A percentile compares a stretch with the other conserved stretches of the same genome.
These are phyloP conservation scores for Irpex sp. DNA, from an alignment of 1,284 basidiomycete species.

Conservation along the genomic window DNA sequence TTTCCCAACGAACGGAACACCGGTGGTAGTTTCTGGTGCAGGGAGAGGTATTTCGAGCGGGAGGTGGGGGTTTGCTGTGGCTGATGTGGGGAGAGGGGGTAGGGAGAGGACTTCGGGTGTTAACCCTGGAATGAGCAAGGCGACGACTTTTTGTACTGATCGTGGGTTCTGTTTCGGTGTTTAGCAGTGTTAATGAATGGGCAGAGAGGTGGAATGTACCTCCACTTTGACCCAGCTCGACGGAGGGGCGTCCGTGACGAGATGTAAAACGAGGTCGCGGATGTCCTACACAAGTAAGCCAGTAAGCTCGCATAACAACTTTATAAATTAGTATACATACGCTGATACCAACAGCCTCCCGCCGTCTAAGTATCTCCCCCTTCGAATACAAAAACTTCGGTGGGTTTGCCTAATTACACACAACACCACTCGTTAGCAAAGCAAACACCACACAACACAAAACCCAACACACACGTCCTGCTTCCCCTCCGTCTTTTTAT, in stretches of 20 bases:
- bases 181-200: not conserved
- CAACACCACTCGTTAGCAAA: not conserved
- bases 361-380: conserved; percentile 65
- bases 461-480: conserved; percentile 46
- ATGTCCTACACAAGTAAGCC: conserved; percentile 55
- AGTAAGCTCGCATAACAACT: not conserved
- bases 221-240: conserved; percentile 82
- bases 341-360: conserved; percentile 68
- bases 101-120: conserved; percentile 66
- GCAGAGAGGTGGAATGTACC: conserved; percentile 35
- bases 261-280: conserved; percentile 75
- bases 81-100: conserved; percentile 55
- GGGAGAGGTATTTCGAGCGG: conserved; percentile 60
- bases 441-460: conserved; percentile 8
- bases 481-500: conserved; percentile 50
- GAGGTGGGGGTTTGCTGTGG: conserved; percentile 61
- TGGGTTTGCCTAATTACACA: conserved; percentile 38
- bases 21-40: conserved; percentile 25
- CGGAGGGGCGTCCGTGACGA: conserved; percentile 76
- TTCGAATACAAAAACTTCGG: conserved; percentile 80
- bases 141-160: conserved; percentile 71
- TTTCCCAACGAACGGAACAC: conserved; percentile 69
- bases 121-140: conserved; percentile 77
- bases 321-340: conserved; percentile 35
- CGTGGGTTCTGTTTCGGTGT: conserved; percentile 51